Base-by-base conservation (phyloP, 768 basidiomycete species). In the Mycena metata region DNA sequence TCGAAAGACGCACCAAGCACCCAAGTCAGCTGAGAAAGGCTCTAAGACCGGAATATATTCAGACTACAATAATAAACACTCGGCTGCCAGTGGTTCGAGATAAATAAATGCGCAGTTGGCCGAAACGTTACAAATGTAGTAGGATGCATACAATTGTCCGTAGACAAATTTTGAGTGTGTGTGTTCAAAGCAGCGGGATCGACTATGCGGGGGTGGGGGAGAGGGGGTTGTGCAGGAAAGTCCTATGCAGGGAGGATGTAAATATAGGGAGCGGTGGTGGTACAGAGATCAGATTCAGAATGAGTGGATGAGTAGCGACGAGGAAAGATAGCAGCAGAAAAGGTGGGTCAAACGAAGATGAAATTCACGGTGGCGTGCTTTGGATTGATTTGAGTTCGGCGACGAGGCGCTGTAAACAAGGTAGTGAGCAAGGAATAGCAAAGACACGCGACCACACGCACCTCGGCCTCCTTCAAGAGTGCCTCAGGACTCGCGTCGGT, bases 401-500 rank as follows among this genome's bases (percentile, higher is more conserved):
- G n/a, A 91, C 88, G 70, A 91, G 85, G 61, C 89, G 88, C 90
- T 91, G 69, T 33, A 62, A 54, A 43, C 23, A 41, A 6, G 45
- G 41, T 17, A 56, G 45, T 68, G 51, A 42, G 61, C 30, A 13
- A 39, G 36, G 35, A 23, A 64, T 35, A 24, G 13, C 23, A 35
- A 26, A 42, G 66, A 17, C 36, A 19, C 35, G 5, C 26, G 24
- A 21, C 9, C 36, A 60, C 33, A 78, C 83, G 4, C 61, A 91
- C 91, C 84, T 88, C 84, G 24, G 88, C 89, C 72, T 90, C 88
- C 68, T 79, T 81, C 69, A 82, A 64, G 39, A 91, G 76, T 16
- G 79, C 78, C 30, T 88, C 89, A 5, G 79, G 77, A 67, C 84
- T 81, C 69, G 87, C 81, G 42, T 82, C 78, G 19, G 79, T 78